phyloP scores from a whole-genome alignment of 2,329 filamentous ascomycete species.

The Aspergillus pseudotamarii region DNA sequence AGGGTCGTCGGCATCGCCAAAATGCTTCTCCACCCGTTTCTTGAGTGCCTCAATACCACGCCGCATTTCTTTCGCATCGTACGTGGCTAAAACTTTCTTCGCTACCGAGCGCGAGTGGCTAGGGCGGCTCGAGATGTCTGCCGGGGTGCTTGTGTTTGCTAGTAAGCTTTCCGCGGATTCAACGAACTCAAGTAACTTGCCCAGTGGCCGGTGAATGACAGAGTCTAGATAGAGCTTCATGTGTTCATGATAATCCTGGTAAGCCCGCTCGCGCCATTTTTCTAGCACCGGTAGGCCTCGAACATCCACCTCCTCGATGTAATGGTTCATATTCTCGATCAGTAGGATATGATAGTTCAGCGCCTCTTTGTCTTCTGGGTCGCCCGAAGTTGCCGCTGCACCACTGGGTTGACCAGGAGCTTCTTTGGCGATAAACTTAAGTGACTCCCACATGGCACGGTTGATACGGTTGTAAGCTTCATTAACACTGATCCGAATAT shows the following conservation, averaged over 20 bases:
- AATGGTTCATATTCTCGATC: constrained; percentile 99
- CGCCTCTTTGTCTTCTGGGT: constrained; percentile 90
- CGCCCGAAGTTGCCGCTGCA: constrained; percentile 54
- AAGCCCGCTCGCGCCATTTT: constrained; percentile 79
- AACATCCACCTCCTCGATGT: constrained; percentile 84
- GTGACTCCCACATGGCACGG: constrained; percentile 94
- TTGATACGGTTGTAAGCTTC: constrained; percentile 86
- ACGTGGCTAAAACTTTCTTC: constrained; percentile 79
- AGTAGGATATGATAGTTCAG: constrained; percentile 96
- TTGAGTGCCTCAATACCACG: constrained; percentile 88
- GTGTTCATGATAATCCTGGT: constrained; percentile 80
- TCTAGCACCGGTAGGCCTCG: constrained; percentile 74
- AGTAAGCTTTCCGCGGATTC: constrained; percentile 80
- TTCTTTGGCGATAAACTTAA: constrained; percentile 88
- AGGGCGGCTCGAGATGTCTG: constrained; percentile 73
- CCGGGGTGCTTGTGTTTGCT: constrained; percentile 57
- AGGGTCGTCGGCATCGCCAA: constrained; percentile 82
- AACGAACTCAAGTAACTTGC: constrained; percentile 87
- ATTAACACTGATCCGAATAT: constrained; percentile 78
- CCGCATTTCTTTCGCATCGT: constrained; percentile 82
- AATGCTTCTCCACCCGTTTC: constrained; percentile 96
- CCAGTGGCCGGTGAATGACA: constrained; percentile 84
- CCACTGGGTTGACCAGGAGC: constrained; percentile 60
- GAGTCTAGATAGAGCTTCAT: constrained; percentile 83
- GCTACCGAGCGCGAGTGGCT: constrained; percentile 81